Base-by-base conservation (phyloP, 73 alveolate genomes). In the Tetrahymena malaccensis region DNA sequence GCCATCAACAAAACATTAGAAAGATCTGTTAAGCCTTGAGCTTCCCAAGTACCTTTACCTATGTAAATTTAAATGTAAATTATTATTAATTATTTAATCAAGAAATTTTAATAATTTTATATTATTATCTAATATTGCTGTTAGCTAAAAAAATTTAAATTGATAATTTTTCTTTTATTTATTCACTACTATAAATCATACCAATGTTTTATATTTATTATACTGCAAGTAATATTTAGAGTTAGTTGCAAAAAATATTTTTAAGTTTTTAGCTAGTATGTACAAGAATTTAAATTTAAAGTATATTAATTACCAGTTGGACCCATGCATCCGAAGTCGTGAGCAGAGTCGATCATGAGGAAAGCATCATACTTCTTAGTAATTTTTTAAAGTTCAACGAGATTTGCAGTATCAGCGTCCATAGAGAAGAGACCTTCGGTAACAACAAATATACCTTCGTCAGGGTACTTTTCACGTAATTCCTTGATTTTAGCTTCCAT, bases 251-350 rank as follows among this genome's bases (percentile, higher is more conserved):
- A 35, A 4, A 35, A 35, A 6, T 35, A 4, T 35, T 35, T 35
- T 35, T 35, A 35, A 35, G 6, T 70, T 21, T 33, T 70, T 19
- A 85, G 44, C 44, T 40, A 40, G 11, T 40, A 4, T 40, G n/a
- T 40, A 40, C 15, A 10, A 40, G 44, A 4, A 40, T 40, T 7
- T 40, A 38, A 85, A 85, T n/a, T 12, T 38, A 85, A 12, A 27
- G 19, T 31, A 34, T 19, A 10, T 50, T 19, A 19, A 2, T 50
- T 85, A 85, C 94, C 94, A 85, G 55, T 95, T 17, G 93, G 85
- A 34, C 97, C 97, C 97, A 95, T 95, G 44, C 97, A 95, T 50
- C 97, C 97, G 85, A 95, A 95, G 83, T 95, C 97, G 35, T 95
- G 97, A 34, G 97, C 97, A 21, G 94, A 95, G 56, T 95, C 97